phyloP scores from a whole-genome alignment of 768 basidiomycete genomes.

The Neoboletus subvelutipes region DNA sequence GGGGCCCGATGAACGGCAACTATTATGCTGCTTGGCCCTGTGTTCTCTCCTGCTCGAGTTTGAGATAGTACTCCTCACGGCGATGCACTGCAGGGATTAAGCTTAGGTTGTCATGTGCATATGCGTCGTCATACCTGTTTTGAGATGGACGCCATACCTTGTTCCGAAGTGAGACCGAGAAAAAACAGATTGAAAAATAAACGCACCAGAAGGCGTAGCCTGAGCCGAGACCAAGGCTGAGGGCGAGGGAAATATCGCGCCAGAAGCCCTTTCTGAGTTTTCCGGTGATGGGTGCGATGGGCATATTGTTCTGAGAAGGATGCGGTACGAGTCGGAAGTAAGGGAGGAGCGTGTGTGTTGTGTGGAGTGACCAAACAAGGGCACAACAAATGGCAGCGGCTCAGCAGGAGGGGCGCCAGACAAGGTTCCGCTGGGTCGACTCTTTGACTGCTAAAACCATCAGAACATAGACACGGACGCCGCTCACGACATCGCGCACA shows the following conservation, averaged over 20 bases:
- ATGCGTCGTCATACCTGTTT: conserved; percentile 51
- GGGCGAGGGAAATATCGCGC: conserved; percentile 72
- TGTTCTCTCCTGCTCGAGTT: conserved; percentile 63
- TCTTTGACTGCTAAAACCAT: conserved; percentile 14
- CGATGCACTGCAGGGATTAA: conserved; percentile 58
- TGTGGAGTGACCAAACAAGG: conserved; percentile 30
- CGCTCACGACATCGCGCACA: conserved; percentile 10
- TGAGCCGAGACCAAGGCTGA: conserved; percentile 73
- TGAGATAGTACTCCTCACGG: conserved; percentile 85
- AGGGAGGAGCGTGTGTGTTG: background rate
- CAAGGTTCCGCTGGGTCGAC: conserved; percentile 17
- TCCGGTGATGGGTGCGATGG: conserved; percentile 90
- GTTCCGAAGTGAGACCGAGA: conserved; percentile 26
- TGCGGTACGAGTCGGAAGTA: conserved; percentile 32
- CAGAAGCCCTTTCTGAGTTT: conserved; percentile 92
- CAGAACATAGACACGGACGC: conserved; percentile 11
- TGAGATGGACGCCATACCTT: conserved; percentile 85
- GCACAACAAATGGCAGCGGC: conserved; percentile 30
- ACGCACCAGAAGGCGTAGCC: conserved; percentile 87
- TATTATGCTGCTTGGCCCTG: conserved; percentile 17
- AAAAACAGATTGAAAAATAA: background rate
- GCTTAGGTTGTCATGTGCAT: conserved; percentile 8
- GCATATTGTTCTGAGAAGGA: conserved; percentile 46
- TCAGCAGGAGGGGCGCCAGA: conserved; percentile 18
- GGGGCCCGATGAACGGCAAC: background rate